phyloP scores from a whole-genome alignment of 1,139 yeast genomes.

The Candida sp. region DNA sequence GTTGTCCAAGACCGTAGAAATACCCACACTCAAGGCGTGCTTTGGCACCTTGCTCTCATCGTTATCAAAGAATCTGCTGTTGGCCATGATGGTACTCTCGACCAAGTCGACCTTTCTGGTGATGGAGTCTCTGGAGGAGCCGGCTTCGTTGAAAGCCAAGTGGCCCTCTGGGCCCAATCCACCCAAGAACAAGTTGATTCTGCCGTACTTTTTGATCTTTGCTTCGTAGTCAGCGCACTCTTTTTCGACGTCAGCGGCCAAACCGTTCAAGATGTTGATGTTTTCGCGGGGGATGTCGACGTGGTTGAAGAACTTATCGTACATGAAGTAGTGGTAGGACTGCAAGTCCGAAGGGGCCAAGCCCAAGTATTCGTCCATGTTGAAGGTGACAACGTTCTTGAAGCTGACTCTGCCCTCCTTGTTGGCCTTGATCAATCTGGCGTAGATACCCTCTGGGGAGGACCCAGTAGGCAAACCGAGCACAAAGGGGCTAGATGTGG shows the following conservation, averaged over 20 bases:
- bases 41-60: slow-evolving; percentile 55
- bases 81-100: slow-evolving; percentile 57
- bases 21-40: slow-evolving; percentile 61
- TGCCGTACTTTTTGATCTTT: slow-evolving; percentile 53
- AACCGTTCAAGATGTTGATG: slow-evolving; percentile 61
- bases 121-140: slow-evolving; percentile 48
- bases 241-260: slow-evolving; percentile 45
- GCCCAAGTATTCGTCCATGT: slow-evolving; percentile 67
- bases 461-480: slow-evolving; percentile 71
- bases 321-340: slow-evolving; percentile 67
- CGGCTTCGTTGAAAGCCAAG: slow-evolving; percentile 67
- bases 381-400: slow-evolving; percentile 61
- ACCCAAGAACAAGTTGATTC: slow-evolving; percentile 61
- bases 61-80: slow-evolving; percentile 57
- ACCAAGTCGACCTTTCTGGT: slow-evolving; percentile 58
- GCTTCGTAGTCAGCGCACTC: slow-evolving; percentile 59
- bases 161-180: slow-evolving; percentile 73
- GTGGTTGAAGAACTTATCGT: slow-evolving; percentile 60
- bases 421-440: slow-evolving; percentile 50
- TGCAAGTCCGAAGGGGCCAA: slow-evolving; percentile 53
- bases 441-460: slow-evolving; percentile 64
- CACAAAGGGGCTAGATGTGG: slow-evolving; percentile 55
- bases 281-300: slow-evolving; percentile 59
- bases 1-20: slow-evolving; percentile 63
- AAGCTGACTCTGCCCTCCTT: slow-evolving; percentile 50